Evolutionary conservation across 163 green algal species (phyloP).

Genomic region (Chlamydomonas reinhardtii): DNA sequence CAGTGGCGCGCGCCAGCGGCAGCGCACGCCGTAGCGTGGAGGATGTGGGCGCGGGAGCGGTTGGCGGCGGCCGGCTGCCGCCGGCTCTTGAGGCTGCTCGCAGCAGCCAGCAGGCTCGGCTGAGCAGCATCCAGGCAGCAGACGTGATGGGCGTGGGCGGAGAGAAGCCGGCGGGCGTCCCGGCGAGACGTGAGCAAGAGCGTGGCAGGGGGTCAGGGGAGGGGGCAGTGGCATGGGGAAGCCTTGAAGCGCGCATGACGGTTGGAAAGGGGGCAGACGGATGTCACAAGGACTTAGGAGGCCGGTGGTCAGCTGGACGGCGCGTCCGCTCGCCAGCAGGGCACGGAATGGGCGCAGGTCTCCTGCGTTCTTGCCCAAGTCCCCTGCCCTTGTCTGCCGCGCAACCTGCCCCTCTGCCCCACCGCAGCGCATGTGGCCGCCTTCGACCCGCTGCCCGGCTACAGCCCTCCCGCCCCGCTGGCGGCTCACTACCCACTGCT

Average conservation of each 20-base stretch:
- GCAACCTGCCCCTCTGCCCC: background rate
- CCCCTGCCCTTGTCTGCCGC: no score
- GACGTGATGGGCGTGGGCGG: conserved; percentile 43
- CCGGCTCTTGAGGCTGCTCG: background rate
- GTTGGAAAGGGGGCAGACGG: background rate
- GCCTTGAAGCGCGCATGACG: no score
- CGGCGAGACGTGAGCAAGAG: background rate
- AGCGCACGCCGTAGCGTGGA: background rate
- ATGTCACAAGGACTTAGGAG: no score
- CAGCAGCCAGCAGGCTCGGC: conserved; percentile 22
- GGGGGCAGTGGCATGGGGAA: background rate
- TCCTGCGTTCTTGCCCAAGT: no score
- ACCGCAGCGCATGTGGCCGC: background rate
- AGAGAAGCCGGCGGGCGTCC: background rate
- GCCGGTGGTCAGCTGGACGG: no score
- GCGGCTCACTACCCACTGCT: conserved; percentile 58
- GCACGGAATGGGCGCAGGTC: no score
- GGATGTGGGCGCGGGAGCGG: background rate
- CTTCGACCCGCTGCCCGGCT: conserved; percentile 33
- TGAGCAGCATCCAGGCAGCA: conserved; percentile 43
- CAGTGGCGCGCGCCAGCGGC: background rate
- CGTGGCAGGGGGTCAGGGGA: background rate
- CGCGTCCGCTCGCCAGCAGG: no score
- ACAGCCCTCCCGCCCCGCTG: conserved; percentile 34
- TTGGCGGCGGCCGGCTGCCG: background rate